Percentiles rank a stretch among this genome's conserved stretches.
phyloP scores from a whole-genome alignment of 257 asterid genomes.

The Solanum pimpinellifolium region DNA sequence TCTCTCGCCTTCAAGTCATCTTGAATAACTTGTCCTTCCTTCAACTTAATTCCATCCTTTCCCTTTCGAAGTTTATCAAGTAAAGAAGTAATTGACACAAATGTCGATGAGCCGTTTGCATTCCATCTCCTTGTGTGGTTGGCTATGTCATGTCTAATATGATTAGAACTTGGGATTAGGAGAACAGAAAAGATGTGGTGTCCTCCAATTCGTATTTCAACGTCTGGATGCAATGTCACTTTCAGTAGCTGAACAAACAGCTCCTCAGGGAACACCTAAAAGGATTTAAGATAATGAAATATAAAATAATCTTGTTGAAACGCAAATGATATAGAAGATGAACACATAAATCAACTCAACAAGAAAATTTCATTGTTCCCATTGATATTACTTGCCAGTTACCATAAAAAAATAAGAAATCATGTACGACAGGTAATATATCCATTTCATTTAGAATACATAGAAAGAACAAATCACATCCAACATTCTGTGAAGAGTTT shows the following conservation, averaged over 20 bases:
- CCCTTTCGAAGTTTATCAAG: constrained; percentile 92
- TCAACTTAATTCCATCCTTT: constrained; percentile 38
- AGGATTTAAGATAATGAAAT: neutral
- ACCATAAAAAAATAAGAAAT: neutral
- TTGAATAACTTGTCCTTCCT: constrained; percentile 23
- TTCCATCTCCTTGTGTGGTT: constrained; percentile 57
- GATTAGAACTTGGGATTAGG: constrained; percentile 62
- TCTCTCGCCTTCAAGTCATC: constrained; percentile 41
- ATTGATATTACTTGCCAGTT: neutral
- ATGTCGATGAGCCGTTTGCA: constrained; percentile 59
- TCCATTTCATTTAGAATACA: neutral
- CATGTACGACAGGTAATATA: neutral
- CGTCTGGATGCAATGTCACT: constrained; percentile 82
- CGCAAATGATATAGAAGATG: neutral
- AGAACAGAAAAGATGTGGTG: constrained; percentile 88
- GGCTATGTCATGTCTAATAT: constrained; percentile 44
- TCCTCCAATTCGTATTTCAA: constrained; percentile 79
- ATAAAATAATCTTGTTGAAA: neutral
- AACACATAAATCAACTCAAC: neutral
- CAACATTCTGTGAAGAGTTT: neutral
- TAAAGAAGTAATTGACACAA: constrained; percentile 69
- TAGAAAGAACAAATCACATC: neutral
- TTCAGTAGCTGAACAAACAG: constrained; percentile 77
- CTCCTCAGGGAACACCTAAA: constrained; percentile 81
- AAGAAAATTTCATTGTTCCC: neutral